Percentiles rank a stretch among this genome's conserved stretches.
phyloP scores from a whole-genome alignment of 768 basidiomycete species.

The Cystobasidiopsis lactophilus region DNA sequence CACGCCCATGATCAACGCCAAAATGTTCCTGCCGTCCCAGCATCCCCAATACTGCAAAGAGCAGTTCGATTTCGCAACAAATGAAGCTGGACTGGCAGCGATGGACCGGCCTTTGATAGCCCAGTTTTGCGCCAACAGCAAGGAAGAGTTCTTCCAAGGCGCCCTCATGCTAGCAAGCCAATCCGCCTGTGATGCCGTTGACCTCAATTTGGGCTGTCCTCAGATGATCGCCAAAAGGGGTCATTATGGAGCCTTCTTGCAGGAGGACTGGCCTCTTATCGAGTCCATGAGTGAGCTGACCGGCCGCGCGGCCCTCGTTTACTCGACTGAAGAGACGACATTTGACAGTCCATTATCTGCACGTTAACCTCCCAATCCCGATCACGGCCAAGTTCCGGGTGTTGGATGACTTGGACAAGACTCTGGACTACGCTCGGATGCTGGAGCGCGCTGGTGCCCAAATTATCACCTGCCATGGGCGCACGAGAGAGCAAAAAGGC shows the following conservation, averaged over 20 bases:
- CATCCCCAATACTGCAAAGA: constrained; percentile 39
- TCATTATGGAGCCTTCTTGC: constrained; percentile 68
- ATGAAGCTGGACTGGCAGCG: constrained; percentile 55
- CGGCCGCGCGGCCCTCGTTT: constrained; percentile 17
- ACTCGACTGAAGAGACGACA: too few relatives aligned
- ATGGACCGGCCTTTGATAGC: constrained; percentile 19
- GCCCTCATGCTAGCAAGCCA: constrained; percentile 52
- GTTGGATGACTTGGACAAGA: constrained; percentile 62
- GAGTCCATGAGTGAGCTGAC: constrained; percentile 42
- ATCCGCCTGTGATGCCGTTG: constrained; percentile 58
- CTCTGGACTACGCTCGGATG: constrained; percentile 87
- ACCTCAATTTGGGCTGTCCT: constrained; percentile 73
- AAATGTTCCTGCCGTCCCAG: constrained; percentile 39
- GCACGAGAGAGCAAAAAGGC: constrained; percentile 75
- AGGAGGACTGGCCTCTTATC: constrained; percentile 86
- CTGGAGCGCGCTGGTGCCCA: constrained; percentile 86
- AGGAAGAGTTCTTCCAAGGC: constrained; percentile 49
- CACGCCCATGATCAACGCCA: constrained; percentile 96
- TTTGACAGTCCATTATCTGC: constrained; percentile 54
- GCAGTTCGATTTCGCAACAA: constrained; percentile 43
- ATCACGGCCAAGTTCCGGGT: constrained; percentile 93
- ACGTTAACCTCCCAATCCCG: constrained; percentile 62
- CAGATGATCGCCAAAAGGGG: constrained; percentile 84
- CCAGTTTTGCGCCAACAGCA: constrained; percentile 73
- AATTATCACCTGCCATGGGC: constrained; percentile 80